phyloP scores from a whole-genome alignment of 768 basidiomycete genomes.

The Suillus discolor region DNA sequence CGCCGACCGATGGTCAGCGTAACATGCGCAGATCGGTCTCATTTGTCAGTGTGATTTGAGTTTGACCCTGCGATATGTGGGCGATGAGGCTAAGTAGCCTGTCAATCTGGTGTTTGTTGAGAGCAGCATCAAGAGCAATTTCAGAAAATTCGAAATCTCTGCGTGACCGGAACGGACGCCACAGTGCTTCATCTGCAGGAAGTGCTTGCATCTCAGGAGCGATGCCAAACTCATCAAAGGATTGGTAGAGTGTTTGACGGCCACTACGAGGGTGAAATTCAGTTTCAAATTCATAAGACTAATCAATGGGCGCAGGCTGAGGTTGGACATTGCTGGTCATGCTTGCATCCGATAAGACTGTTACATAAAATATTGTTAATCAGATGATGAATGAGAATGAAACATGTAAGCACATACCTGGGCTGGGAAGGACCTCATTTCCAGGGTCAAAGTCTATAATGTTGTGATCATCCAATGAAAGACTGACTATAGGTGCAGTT shows the following conservation, averaged over 20 bases:
- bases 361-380: not conserved
- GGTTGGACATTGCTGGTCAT: not conserved
- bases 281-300: too few relatives aligned
- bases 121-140: too few relatives aligned
- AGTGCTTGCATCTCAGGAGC: not conserved
- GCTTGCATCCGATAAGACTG: not conserved
- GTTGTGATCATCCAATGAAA: not conserved
- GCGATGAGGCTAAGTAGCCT: conserved; percentile 10
- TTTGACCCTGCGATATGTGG: conserved; percentile 14
- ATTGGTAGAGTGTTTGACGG: conserved; percentile 4
- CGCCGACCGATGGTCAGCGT: too few relatives aligned
- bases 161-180: conserved; percentile 6
- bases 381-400: not conserved
- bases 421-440: not conserved
- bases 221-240: conserved; percentile 18
- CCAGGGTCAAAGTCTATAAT: not conserved
- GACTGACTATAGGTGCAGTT: not conserved
- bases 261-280: conserved; percentile 28
- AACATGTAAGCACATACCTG: not conserved
- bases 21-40: not conserved
- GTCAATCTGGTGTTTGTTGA: not conserved
- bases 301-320: too few relatives aligned
- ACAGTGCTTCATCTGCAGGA: conserved; percentile 12
- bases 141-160: not conserved
- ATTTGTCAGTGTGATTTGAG: conserved; percentile 20